Conservation (phyloP, 805 yeast genomes). For the Metschnikowia kofuensis region DNA sequence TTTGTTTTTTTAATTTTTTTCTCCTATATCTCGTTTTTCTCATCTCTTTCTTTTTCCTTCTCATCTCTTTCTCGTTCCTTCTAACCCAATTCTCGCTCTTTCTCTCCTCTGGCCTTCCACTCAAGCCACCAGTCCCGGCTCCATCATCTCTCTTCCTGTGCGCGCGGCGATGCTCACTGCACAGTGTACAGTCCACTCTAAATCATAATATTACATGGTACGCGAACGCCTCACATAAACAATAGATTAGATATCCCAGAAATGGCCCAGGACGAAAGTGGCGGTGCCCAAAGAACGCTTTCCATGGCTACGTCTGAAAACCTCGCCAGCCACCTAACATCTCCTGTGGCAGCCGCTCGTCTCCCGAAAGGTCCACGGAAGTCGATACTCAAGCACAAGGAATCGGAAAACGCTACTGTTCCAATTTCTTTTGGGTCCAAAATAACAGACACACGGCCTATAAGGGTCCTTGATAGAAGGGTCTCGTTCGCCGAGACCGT, state of each 20-base stretch:
- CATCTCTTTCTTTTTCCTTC: too few species aligned
- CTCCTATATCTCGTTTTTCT: too few species aligned
- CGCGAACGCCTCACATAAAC: background rate
- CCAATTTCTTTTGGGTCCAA: constrained; percentile 6
- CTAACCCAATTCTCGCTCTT: too few species aligned
- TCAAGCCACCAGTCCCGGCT: too few species aligned
- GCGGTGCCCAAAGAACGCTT: background rate
- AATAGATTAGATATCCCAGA: background rate
- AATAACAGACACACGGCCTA: background rate
- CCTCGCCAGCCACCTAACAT: background rate
- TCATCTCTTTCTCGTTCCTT: too few species aligned
- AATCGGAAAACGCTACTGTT: constrained; percentile 11
- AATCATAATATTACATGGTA: background rate
- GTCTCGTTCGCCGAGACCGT: constrained; percentile 80
- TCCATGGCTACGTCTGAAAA: background rate
- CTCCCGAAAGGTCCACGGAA: constrained; percentile 12
- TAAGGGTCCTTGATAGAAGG: constrained; percentile 38
- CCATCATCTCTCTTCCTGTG: background rate
- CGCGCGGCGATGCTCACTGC: background rate
- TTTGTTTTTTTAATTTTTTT: too few species aligned
- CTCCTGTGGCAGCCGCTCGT: background rate
- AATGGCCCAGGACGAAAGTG: background rate
- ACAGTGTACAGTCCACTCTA: too few species aligned
- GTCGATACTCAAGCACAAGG: constrained; percentile 14
- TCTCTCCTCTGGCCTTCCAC: too few species aligned